Conservation (phyloP, 768 basidiomycete genomes). For the Melanogaster broomeanus region DNA sequence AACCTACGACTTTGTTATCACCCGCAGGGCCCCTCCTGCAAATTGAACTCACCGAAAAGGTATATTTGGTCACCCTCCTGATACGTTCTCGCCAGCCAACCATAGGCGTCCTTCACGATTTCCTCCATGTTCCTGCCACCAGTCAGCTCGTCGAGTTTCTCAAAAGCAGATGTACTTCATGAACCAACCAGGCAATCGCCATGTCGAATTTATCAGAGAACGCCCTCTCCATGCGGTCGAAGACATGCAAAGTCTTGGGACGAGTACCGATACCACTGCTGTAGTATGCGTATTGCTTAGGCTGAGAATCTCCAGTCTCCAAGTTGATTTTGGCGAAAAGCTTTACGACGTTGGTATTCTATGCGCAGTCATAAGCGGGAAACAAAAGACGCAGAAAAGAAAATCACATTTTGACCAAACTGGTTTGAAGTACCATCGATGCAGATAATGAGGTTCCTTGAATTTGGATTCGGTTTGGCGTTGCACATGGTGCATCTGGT, state of each 20-base stretch:
- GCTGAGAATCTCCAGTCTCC: constrained; percentile 5
- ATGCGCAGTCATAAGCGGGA: constrained; percentile 1
- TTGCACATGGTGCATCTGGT: too few species aligned
- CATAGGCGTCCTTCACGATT: constrained; percentile 34
- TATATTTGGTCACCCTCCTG: constrained; percentile 35
- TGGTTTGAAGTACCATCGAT: constrained; percentile 26
- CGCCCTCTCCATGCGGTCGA: constrained; percentile 17
- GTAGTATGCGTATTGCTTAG: constrained; percentile 36
- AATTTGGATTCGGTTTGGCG: not conserved
- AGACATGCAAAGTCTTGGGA: constrained; percentile 26
- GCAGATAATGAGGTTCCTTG: constrained; percentile 25
- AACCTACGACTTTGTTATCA: constrained; percentile 21
- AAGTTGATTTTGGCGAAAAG: constrained; percentile 31
- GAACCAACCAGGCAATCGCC: constrained; percentile 39
- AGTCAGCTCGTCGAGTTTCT: too few species aligned
- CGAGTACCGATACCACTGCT: constrained; percentile 41
- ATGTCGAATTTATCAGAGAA: constrained; percentile 33
- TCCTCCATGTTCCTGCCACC: constrained; percentile 35
- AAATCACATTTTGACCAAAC: constrained; percentile 20
- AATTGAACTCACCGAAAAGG: constrained; percentile 30
- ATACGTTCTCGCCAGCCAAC: constrained; percentile 34
- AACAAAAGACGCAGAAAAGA: not conserved
- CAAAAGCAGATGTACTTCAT: not conserved
- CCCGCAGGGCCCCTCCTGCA: not conserved
- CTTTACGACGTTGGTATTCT: constrained; percentile 44